A percentile compares a stretch with the other conserved stretches of the same genome.
These are phyloP conservation scores for Kwoniella dendrophila DNA, from an alignment of 768 basidiomycete genomes.

Conservation along the genomic window DNA sequence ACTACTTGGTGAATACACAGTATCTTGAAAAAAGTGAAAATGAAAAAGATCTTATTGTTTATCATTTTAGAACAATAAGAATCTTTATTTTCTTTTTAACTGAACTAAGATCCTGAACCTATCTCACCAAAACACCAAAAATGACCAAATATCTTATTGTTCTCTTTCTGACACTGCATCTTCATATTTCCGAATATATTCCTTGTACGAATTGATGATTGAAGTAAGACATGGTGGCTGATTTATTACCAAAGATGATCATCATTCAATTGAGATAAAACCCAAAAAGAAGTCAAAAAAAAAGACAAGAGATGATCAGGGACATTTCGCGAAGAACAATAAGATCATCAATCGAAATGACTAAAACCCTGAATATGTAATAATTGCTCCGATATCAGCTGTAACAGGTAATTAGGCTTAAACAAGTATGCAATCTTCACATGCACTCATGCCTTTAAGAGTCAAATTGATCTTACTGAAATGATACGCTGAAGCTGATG, in stretches of 20 bases:
- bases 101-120: not conserved
- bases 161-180: no score
- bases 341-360: not conserved
- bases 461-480: not conserved
- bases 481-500: no score
- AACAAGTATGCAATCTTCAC: not conserved
- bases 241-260: no score
- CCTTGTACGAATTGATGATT: no score
- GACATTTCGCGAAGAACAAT: not conserved
- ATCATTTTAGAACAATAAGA: not conserved
- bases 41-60: not conserved
- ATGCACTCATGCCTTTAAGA: not conserved
- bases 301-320: not conserved
- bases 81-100: not conserved
- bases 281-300: not conserved
- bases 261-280: no score
- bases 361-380: not conserved
- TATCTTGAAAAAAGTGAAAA: no score
- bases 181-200: no score
- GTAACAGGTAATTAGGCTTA: constrained; percentile 2
- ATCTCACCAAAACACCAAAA: not conserved
- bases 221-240: not conserved
- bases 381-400: not conserved
- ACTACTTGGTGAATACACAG: no score
- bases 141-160: not conserved